Percentiles rank a stretch among this genome's conserved stretches.
These are phyloP conservation scores for Ogataea chonburiensis DNA, from an alignment of 805 yeast species.

Conservation along the genomic window DNA sequence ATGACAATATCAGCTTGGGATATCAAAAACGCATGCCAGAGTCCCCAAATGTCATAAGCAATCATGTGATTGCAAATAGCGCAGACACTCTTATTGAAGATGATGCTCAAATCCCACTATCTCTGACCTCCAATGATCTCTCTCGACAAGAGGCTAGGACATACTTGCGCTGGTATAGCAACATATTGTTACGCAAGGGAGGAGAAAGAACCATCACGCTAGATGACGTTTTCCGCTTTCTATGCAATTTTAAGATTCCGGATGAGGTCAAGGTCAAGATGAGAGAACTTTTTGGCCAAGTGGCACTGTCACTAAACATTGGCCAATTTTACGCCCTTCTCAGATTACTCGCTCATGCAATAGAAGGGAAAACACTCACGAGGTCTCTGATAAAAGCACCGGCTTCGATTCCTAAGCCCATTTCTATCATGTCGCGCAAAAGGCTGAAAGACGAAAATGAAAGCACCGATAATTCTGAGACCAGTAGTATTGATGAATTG, in stretches of 20 bases:
- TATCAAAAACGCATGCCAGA: slow-evolving; percentile 2
- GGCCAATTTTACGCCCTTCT: slow-evolving; percentile 90
- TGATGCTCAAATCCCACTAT: slow-evolving; percentile 53
- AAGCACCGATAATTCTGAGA: slow-evolving; percentile 23
- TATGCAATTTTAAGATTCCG: slow-evolving; percentile 71
- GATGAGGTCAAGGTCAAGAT: slow-evolving; percentile 46
- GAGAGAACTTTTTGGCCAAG: slow-evolving; percentile 53
- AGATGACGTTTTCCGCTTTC: slow-evolving; percentile 74
- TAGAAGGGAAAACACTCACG: slow-evolving; percentile 48
- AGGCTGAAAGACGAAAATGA: slow-evolving; percentile 47
- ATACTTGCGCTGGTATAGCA: slow-evolving; percentile 91
- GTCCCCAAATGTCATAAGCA: slow-evolving; percentile 2
- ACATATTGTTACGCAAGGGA: slow-evolving; percentile 64
- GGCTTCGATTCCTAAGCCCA: slow-evolving; percentile 77
- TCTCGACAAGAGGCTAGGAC: slow-evolving; percentile 78
- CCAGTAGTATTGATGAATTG: slow-evolving; percentile 15
- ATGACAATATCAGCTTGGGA: slow-evolving; percentile 21
- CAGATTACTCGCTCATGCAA: slow-evolving; percentile 72
- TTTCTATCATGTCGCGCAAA: slow-evolving; percentile 67
- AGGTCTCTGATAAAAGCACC: slow-evolving; percentile 50
- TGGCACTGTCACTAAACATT: slow-evolving; percentile 64
- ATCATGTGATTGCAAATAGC: slow-evolving; percentile 25
- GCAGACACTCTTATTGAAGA: slow-evolving; percentile 32
- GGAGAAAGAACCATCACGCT: slow-evolving; percentile 64
- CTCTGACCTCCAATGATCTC: slow-evolving; percentile 65